Evolutionary conservation across 2,329 filamentous ascomycete genomes (phyloP), one percentile per base, ranked within the genome.

Genomic region (Mycosphaerella sp.): DNA sequence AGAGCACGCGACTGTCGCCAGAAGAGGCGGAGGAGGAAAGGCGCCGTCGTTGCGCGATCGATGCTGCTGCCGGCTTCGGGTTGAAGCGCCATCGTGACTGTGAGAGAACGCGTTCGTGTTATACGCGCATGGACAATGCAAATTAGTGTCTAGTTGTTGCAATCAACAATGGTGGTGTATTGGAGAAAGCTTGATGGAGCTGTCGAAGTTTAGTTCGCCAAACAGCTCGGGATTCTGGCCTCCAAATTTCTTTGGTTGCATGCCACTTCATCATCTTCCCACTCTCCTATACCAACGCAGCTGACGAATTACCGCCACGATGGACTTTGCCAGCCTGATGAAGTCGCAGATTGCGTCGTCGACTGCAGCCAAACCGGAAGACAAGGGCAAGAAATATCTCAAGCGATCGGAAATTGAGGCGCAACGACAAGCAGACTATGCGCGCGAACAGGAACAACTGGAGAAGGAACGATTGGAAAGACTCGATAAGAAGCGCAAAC

Each of bases 271-370:
- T 17, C 21, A 26, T 26, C 26, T 26, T 26, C 44, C 41, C 8
- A 21, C 21, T 34, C 29, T 5, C 36, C 17, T 11, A 23, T 8
- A 23, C 5, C 40, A 34, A 49, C 6, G 6, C 48, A 51, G 12
- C 34, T 9, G 41, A 29, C 17, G 6, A 14, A 21, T 31, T 6
- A 8, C 10, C 11, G 9, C 8, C 68, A 77, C 58, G 62, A 98
- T 98, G 93, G 91, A 98, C 73, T 98, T 98, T 76, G 90, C 90
- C 57, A 82, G 89, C 36, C 77, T 98, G 45, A 95, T 98, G 89
- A 84, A 87, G 66, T 87, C 89, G 68, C 90, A 95, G 73, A 93
- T 98, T 66, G 83, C 87, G 50, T 53, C 63, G 40, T 61, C 64
- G 3, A 48, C 60, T 66, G 95, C 93, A 72, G 79, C 85, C 62